Base-by-base conservation (phyloP, 176 grass and related monocot species). In the Bonia amplexicaulis region DNA sequence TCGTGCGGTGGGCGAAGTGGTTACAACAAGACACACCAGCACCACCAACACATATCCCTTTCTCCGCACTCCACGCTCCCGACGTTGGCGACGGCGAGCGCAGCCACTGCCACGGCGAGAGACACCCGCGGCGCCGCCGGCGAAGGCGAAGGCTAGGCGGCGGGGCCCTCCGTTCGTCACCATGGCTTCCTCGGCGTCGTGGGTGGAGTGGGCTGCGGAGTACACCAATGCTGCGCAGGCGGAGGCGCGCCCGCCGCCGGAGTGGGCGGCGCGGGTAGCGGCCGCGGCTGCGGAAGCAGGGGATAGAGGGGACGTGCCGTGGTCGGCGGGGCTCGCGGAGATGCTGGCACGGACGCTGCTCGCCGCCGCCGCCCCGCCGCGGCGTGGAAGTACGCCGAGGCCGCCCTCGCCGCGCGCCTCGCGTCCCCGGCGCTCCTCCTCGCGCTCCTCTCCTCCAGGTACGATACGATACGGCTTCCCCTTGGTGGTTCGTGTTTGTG, bases 341-440 rank as follows among this genome's bases (percentile, higher is more conserved):
- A 23, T 92, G 60, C 89, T 98, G 13, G 93, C 86, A 10, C 78
- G 79, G 2, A 66, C 83, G 49, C 79, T 98, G 52, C 87, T 92
- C 57, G 44, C 31, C 61, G 79, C 73, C 27, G 84, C 26, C 26
- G 15, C 27, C 13, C 69, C 10, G 19, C 88, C 16, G 74, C 88
- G 55, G 87, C 80, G 3, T 98, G 95, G 95, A 98, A 98, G 85
- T 98, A 95, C 86, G 89, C 93, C 68, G 95, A 98, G 87, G 90
- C 89, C 42, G 93, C 93, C 31, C 87, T 95, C 22, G 85, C 83
- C 12, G 85, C 80, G 61, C 82, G 88, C 77, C 83, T 95, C 52
- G 95, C 95, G 67, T 90, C 93, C 1, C 89, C 95, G 53, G 85
- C 89, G 80, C 87, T 93, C 55, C 85, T 98, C 89, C 84, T 98